These are phyloP conservation scores for Rheum nobile DNA, from an alignment of 148 eudicot species.

Conservation along the genomic window DNA sequence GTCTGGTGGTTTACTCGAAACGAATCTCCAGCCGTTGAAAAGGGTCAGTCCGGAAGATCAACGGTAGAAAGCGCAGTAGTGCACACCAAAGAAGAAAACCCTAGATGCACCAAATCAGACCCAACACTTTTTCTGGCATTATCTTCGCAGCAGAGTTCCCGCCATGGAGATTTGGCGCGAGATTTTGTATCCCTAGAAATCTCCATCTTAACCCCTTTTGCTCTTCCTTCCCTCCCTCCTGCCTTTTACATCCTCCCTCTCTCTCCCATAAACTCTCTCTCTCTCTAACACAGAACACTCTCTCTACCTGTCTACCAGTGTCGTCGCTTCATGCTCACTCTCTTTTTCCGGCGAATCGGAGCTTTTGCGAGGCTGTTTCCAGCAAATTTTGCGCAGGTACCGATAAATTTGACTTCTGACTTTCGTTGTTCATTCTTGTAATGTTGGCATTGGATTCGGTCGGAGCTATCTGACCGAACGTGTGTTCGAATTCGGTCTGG, in stretches of 20 bases:
- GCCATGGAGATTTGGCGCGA: slow-evolving; percentile 2
- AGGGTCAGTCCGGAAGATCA: background rate
- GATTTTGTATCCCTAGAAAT: background rate
- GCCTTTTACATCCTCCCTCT: background rate
- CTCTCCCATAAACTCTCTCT: background rate
- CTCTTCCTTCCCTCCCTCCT: background rate
- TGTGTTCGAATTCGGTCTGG: background rate
- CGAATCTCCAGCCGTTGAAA: background rate
- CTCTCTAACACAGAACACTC: background rate
- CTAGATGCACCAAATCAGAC: background rate
- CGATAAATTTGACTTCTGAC: background rate
- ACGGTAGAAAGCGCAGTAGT: background rate
- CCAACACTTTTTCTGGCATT: background rate
- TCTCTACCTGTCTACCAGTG: background rate
- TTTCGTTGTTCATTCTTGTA: background rate
- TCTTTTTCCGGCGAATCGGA: background rate
- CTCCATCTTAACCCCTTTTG: background rate
- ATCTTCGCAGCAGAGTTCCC: background rate
- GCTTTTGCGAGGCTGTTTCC: background rate
- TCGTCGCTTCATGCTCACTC: background rate
- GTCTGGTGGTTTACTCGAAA: background rate
- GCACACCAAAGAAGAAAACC: background rate
- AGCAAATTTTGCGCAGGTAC: background rate
- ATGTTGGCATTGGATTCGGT: background rate
- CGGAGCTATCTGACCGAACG: background rate